Evolutionary conservation across 176 grass and related monocot genomes (phyloP), one percentile per base, ranked within the genome.

Genomic region (Juncus inflexus): DNA sequence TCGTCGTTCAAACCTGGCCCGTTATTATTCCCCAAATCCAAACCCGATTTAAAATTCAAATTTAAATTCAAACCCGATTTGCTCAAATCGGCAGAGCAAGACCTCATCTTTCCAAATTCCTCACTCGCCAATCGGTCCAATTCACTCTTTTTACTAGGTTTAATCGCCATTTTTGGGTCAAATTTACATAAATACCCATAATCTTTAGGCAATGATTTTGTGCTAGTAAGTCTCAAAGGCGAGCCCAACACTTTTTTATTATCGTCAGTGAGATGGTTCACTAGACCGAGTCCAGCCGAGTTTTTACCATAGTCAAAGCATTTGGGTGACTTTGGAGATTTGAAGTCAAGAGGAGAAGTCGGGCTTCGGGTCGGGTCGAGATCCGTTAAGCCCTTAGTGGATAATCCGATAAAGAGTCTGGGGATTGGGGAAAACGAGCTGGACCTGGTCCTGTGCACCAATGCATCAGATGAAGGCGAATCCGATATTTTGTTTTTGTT

Each of bases 311-410:
- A 47, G 69, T 91, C 88, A 78, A 87, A 97, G 43, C 80, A 77
- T 78, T 78, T 42, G 37, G 85, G 77, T 61, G 87, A 87, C 63
- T 75, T 78, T 15, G 80, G 65, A 4, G 68, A 78, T 80, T 90
- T 99, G 68, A 80, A 62, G 71, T 99, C 94, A 9, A 92, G 80
- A 62, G 85, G 88, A 65, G 94, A 99, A 38, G 88, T 99, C 40
- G 88, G 94, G 83, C 85, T 92, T 75, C 78, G 61, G 15, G 75
- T 75, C n/a, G 85, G 68, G 60, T 91, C 90, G 42, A 68, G 62
- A 62, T 92, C 83, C 50, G 77, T 60, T 41, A 69, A 39, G 0
- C 57, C 72, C 80, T 89, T 99, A 12, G 78, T 75, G 10, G 79
- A 79, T 43, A 89, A 79, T 62, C 83, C 83, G 19, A 92, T 78